Evolutionary conservation across 2,329 filamentous ascomycete species (phyloP).

Genomic region (Aspergillus aculeatinus): DNA sequence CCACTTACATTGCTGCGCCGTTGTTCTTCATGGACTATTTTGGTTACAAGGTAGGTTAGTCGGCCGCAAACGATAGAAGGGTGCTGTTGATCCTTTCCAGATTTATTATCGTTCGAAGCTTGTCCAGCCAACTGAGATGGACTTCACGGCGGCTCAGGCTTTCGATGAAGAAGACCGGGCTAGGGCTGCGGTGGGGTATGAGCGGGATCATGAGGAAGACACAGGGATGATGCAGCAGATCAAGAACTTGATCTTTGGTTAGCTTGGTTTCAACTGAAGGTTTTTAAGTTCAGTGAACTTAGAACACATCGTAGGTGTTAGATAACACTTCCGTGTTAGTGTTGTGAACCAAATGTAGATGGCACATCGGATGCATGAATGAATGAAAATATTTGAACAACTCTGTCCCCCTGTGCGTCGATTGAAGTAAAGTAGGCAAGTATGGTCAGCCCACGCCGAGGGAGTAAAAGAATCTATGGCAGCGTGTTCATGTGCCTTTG

Average conservation of each 20-base stretch:
- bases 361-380: too few species aligned
- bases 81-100: constrained; percentile 14
- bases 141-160: constrained; percentile 22
- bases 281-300: too few species aligned
- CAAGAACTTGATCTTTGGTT: not conserved
- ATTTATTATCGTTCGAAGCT: constrained; percentile 18
- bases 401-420: too few species aligned
- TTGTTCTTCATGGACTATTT: constrained; percentile 33
- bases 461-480: too few species aligned
- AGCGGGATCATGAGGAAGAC: not conserved
- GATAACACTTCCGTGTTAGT: too few species aligned
- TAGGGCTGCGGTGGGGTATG: constrained; percentile 1
- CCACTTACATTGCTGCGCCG: constrained; percentile 33
- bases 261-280: not conserved
- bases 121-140: constrained; percentile 23
- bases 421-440: too few species aligned
- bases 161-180: constrained; percentile 26
- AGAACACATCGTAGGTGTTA: too few species aligned
- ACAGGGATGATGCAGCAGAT: not conserved
- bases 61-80: not conserved
- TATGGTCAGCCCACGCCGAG: too few species aligned
- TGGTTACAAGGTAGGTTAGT: constrained; percentile 22
- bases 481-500: too few species aligned
- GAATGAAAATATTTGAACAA: too few species aligned
- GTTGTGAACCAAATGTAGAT: too few species aligned